Percentiles rank a stretch among this genome's conserved stretches.
Evolutionary conservation across 1,284 basidiomycete species (phyloP).

Genomic region (Singerocomus rubriflavus): DNA sequence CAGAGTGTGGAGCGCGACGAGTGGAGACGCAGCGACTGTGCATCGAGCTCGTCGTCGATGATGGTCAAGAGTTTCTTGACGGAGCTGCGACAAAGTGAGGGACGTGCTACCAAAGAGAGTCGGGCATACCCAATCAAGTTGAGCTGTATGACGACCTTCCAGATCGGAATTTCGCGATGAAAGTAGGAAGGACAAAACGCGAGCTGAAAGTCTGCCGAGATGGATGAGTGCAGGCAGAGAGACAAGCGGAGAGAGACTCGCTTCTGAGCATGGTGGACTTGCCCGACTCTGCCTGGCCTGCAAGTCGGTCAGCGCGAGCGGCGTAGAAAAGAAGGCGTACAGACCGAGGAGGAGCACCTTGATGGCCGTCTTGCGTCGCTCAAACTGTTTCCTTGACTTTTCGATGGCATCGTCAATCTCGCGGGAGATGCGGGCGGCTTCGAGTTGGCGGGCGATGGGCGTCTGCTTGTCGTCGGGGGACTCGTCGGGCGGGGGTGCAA

Average conservation of each 20-base stretch:
- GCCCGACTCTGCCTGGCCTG: conserved; percentile 67
- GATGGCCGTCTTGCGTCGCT: conserved; percentile 54
- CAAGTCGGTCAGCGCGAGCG: neutral
- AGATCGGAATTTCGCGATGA: conserved; percentile 51
- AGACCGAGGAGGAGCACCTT: conserved; percentile 64
- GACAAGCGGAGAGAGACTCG: conserved; percentile 24
- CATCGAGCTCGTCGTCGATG: conserved; percentile 48
- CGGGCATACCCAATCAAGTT: conserved; percentile 58
- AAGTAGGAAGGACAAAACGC: conserved; percentile 62
- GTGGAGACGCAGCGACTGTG: conserved; percentile 13
- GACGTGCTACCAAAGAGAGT: neutral
- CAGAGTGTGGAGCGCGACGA: conserved; percentile 3
- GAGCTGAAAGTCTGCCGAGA: conserved; percentile 57
- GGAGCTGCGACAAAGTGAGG: conserved; percentile 36
- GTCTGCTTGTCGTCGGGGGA: conserved; percentile 41
- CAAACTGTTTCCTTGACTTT: conserved; percentile 48
- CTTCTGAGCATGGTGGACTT: conserved; percentile 70
- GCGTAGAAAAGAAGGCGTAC: conserved; percentile 11
- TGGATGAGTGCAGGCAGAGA: neutral
- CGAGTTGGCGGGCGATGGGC: conserved; percentile 41
- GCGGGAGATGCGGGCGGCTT: conserved; percentile 43
- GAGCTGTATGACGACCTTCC: conserved; percentile 64
- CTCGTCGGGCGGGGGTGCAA: conserved; percentile 40
- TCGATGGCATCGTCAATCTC: conserved; percentile 58
- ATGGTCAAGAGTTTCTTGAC: conserved; percentile 51